These are phyloP conservation scores for Hibiscus tridactylites DNA, from an alignment of 345 rosid species.

Conservation along the genomic window DNA sequence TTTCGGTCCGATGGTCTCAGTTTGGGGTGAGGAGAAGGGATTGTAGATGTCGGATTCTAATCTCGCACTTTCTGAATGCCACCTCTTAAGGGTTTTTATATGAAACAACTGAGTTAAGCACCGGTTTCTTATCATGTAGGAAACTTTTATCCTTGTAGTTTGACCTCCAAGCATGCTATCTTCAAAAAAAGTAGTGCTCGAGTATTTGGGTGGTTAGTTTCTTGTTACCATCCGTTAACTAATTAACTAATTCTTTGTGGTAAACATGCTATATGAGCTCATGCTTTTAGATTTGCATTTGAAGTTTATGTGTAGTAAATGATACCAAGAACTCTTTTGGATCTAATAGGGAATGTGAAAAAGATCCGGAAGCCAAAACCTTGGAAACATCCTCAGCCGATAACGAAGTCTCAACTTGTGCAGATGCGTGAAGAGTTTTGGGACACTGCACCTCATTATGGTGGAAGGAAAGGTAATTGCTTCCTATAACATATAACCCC, in stretches of 20 bases:
- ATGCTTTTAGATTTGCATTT: neutral
- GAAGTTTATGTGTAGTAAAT: neutral
- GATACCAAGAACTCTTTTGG: neutral
- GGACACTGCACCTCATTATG: constrained; percentile 98
- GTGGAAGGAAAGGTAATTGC: constrained; percentile 68
- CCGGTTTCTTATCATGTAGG: neutral
- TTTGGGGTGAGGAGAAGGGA: neutral
- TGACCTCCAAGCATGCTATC: neutral
- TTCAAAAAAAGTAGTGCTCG: neutral
- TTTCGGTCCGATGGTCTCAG: neutral
- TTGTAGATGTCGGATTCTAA: neutral
- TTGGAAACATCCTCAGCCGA: constrained; percentile 83
- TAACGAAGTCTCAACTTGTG: constrained; percentile 66
- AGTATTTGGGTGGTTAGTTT: neutral
- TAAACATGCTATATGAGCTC: neutral
- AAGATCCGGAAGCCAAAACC: constrained; percentile 82
- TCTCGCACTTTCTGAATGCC: no score
- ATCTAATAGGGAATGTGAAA: constrained; percentile 43
- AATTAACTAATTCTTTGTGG: neutral
- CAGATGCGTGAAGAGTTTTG: constrained; percentile 88
- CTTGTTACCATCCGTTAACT: neutral
- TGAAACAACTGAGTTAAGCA: no score
- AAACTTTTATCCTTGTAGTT: neutral
- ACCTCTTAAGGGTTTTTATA: no score
- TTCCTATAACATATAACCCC: neutral